These are phyloP conservation scores for Talaromyces thailandensis DNA, from an alignment of 495 filamentous ascomycete species.

Conservation along the genomic window DNA sequence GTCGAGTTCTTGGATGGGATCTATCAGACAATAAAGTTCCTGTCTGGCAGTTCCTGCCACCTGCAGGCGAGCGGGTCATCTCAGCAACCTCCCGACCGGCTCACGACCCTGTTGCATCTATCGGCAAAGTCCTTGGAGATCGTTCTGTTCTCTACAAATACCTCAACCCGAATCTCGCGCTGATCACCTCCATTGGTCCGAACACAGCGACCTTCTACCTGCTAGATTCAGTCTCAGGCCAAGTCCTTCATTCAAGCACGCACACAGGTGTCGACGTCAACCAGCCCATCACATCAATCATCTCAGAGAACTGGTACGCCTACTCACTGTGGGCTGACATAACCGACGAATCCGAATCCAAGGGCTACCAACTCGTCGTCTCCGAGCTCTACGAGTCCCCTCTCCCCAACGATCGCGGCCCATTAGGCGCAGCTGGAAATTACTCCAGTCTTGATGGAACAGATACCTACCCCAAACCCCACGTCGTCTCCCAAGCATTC, in stretches of 20 bases:
- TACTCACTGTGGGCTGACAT: conserved; percentile 75
- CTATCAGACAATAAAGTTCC: conserved; percentile 36
- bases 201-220: conserved; percentile 63
- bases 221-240: conserved; percentile 78
- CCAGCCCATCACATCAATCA: conserved; percentile 63
- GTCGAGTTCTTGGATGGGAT: conserved; percentile 52
- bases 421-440: conserved; percentile 56
- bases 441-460: conserved; percentile 62
- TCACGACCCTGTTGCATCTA: conserved; percentile 87
- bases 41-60: conserved; percentile 70
- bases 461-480: conserved; percentile 40
- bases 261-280: conserved; percentile 66
- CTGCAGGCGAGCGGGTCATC: conserved; percentile 55
- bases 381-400: conserved; percentile 86
- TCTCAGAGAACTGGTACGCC: conserved; percentile 93
- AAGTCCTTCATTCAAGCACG: conserved; percentile 58
- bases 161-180: conserved; percentile 76
- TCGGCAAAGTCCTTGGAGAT: conserved; percentile 86
- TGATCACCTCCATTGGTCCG: conserved; percentile 62
- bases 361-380: conserved; percentile 80
- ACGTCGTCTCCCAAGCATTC: conserved; percentile 70
- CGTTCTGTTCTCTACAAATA: conserved; percentile 96
- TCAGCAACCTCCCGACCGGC: conserved; percentile 55
- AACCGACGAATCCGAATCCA: conserved; percentile 43
- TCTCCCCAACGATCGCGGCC: conserved; percentile 74